Base-by-base conservation (phyloP, 1,284 basidiomycete species). In the Cronartium quercuum region DNA sequence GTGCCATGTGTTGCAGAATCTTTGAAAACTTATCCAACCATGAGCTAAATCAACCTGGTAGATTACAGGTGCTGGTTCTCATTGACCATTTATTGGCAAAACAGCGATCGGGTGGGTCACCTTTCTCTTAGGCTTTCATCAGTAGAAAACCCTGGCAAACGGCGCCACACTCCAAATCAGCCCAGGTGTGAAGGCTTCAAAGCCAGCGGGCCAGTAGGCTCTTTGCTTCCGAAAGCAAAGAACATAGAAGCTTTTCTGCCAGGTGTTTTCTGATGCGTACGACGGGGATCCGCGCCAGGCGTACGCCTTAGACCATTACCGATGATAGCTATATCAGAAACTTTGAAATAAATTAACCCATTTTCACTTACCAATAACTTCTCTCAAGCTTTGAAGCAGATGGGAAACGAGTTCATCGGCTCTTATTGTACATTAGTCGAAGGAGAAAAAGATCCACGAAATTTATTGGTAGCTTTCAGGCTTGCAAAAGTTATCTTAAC, bases 381-480 rank as follows among this genome's bases (percentile, higher is more conserved):
- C 9, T 44, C 9, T n/a, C 34, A 12, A 74, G 71, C 34, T 21
- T 82, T 96, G 55, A 90, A 90, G 81, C 83, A 82, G 4, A 87
- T 92, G 84, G 89, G 89, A 0, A 84, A 87, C 47, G 86, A 86
- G 15, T 86, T 98, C 81, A 78, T 98, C 37, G 82, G 84, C 18
- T 88, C 89, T 51, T 99, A 97, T 82, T 86, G 90, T 66, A 83
- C 82, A 70, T 83, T 98, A 37, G 93, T 89, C 0, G 90, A 95
- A 75, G 94, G 94, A 34, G 96, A 99, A 83, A 98, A 98, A 81
- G 96, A 99, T 82, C 96, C 96, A 34, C 86, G 96, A 37, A 98
- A 98, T 82, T 85, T 99, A 6, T 86, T 97, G 78, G 82, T 95
- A 7, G 90, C 91, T 3, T 98, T 98, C 82, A 88, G 90, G 13